These are phyloP conservation scores for Paraurostyla sp. DNA, from an alignment of 73 alveolate species.

Conservation along the genomic window DNA sequence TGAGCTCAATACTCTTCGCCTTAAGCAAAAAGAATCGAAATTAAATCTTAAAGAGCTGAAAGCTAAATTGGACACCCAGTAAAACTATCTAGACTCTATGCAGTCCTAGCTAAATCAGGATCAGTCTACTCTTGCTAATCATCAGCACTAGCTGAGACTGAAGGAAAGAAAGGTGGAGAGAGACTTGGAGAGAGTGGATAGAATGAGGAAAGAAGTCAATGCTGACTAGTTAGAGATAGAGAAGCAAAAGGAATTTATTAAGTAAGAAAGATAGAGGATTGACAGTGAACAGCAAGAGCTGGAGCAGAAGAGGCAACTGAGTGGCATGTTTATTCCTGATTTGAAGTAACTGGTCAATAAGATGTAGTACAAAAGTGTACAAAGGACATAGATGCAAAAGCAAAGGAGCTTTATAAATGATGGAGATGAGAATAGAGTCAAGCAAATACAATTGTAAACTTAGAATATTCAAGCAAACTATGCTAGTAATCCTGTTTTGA, in stretches of 20 bases:
- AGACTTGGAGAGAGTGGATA: slow-evolving; percentile 42
- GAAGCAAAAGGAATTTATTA: slow-evolving; percentile 21
- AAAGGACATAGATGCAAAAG: too few relatives aligned
- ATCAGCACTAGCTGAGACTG: slow-evolving; percentile 16
- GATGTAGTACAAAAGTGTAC: slow-evolving; percentile 34
- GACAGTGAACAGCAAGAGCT: not conserved
- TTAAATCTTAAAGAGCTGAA: not conserved
- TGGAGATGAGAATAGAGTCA: slow-evolving; percentile 13
- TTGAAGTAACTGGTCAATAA: slow-evolving; percentile 9
- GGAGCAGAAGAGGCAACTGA: slow-evolving; percentile 4
- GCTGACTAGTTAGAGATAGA: not conserved
- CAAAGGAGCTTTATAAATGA: not conserved
- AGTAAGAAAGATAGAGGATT: not conserved
- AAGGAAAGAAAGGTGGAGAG: slow-evolving; percentile 1
- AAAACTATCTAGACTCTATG: not conserved
- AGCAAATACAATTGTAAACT: not conserved
- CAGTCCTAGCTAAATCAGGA: not conserved
- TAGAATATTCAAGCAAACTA: not conserved
- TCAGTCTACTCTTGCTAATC: not conserved
- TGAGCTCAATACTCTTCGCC: not conserved
- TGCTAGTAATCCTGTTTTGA: not conserved
- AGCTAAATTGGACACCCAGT: slow-evolving; percentile 1
- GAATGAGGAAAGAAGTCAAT: not conserved
- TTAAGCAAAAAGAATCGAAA: not conserved
- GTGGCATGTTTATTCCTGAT: slow-evolving; percentile 51